Percentiles rank a stretch among this genome's conserved stretches.
Conservation (phyloP, 2,329 filamentous ascomycete genomes). For the Colletotrichum zoysiae region DNA sequence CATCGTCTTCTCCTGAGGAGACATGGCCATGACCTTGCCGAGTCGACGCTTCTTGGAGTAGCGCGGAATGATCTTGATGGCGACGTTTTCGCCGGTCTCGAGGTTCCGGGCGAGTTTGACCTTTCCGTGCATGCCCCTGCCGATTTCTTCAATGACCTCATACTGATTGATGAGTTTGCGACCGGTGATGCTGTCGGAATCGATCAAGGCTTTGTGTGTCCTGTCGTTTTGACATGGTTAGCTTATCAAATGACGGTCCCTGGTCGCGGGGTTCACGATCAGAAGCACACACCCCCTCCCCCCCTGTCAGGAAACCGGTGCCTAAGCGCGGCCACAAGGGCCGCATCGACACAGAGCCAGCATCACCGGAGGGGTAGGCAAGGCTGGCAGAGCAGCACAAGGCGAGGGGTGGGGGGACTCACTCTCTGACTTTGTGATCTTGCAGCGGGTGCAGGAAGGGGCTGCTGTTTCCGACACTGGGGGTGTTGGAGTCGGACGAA, state of each 20-base stretch:
- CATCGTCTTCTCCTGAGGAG: slow-evolving; percentile 84
- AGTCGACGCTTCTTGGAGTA: slow-evolving; percentile 94
- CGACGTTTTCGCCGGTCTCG: slow-evolving; percentile 81
- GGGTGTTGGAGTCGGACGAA: slow-evolving; percentile 67
- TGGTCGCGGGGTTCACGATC: slow-evolving; percentile 21
- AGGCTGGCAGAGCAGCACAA: not conserved
- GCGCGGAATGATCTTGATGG: slow-evolving; percentile 98
- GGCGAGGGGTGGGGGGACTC: slow-evolving; percentile 54
- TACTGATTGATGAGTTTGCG: slow-evolving; percentile 98
- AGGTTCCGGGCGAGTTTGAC: slow-evolving; percentile 93
- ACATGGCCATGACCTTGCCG: slow-evolving; percentile 79
- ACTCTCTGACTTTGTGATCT: slow-evolving; percentile 82
- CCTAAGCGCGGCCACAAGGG: slow-evolving; percentile 12
- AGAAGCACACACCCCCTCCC: not conserved
- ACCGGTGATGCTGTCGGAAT: slow-evolving; percentile 88
- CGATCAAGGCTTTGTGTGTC: slow-evolving; percentile 91
- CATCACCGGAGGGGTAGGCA: not conserved
- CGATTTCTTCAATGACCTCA: slow-evolving; percentile 95
- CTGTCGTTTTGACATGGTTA: slow-evolving; percentile 53
- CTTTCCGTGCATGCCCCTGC: slow-evolving; percentile 95
- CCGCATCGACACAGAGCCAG: not conserved
- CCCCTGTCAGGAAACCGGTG: slow-evolving; percentile 14
- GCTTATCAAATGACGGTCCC: slow-evolving; percentile 24
- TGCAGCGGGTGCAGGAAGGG: slow-evolving; percentile 79
- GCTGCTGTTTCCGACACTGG: slow-evolving; percentile 62